Evolutionary conservation across 306 rosid species (phyloP), one percentile per base, ranked within the genome.

Genomic region (Echinosophora koreensis): DNA sequence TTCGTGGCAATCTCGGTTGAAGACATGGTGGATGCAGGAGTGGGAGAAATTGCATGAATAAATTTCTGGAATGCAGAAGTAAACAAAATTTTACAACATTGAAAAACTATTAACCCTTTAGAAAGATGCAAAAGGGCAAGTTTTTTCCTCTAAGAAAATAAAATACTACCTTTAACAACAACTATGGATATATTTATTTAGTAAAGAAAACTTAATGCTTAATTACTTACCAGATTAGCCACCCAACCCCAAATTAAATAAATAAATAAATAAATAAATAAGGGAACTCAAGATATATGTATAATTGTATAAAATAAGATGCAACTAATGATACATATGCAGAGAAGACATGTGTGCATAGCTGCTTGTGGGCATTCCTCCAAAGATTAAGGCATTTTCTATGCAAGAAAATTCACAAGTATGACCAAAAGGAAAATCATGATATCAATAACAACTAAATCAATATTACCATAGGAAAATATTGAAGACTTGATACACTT

Each of bases 31-130:
- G 97, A 88, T 55, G 97, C 93, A 57, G 97, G 99, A 55, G 89
- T 87, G 6, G 99, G 99, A 84, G 99, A 90, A 81, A 95, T 46
- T 47, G 99, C 99, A 84, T 90, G 97, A 84, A 95, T 88, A 89
- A 95, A 95, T 85, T 95, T 95, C 99, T 92, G 97, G 54, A 78
- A 83, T 75, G 80, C 50, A 87, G 55, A 70, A 34, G 46, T 41
- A 37, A 78, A 30, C 47, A 68, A 46, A 62, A 66, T 64, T 74
- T 87, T 41, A 76, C 15, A 66, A 62, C 58, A 73, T 63, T 66
- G 51, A 47, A 81, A 77, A 76, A 68, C 67, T 15, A 73, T 66
- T 75, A 51, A 57, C 66, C 62, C 46, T 50, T 56, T 74, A 66
- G 30, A 52, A 67, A 38, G 18, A 51, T 10, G 35, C 39, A 22